These are phyloP conservation scores for Mariannaea elegans DNA, from an alignment of 2,329 filamentous ascomycete genomes.

Conservation along the genomic window DNA sequence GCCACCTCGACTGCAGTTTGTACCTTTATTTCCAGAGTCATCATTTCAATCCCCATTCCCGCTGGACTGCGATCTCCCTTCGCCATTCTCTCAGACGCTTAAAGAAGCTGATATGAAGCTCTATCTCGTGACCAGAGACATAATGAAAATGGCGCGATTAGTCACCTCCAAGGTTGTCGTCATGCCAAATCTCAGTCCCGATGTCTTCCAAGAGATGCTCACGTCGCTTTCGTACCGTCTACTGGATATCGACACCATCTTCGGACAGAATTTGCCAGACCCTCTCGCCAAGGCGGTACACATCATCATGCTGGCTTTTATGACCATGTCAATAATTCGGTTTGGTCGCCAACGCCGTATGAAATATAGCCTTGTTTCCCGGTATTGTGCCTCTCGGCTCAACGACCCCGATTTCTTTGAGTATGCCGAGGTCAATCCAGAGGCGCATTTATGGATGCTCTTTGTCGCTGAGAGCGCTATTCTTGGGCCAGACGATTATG, in stretches of 20 bases:
- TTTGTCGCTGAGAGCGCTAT: too few species aligned
- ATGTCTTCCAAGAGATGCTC: conserved; percentile 1
- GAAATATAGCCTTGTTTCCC: background rate
- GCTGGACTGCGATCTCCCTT: too few species aligned
- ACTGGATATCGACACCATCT: background rate
- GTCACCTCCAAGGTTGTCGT: too few species aligned
- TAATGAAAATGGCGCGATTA: too few species aligned
- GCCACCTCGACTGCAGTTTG: too few species aligned
- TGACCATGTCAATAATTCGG: conserved; percentile 1
- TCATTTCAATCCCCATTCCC: too few species aligned
- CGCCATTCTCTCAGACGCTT: too few species aligned
- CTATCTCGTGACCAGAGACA: background rate
- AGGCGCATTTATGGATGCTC: background rate
- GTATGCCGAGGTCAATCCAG: background rate
- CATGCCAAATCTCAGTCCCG: background rate
- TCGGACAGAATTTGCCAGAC: background rate
- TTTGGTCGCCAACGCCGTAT: conserved; percentile 2
- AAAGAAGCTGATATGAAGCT: too few species aligned
- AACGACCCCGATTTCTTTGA: background rate
- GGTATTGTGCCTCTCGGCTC: conserved; percentile 2
- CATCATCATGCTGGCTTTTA: background rate
- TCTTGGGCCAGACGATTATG: background rate
- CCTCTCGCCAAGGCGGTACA: background rate
- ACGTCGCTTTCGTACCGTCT: conserved; percentile 5
- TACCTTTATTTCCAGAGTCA: too few species aligned